These are phyloP conservation scores for Chaetomium globosum DNA, from an alignment of 2,329 filamentous ascomycete genomes.

Conservation along the genomic window DNA sequence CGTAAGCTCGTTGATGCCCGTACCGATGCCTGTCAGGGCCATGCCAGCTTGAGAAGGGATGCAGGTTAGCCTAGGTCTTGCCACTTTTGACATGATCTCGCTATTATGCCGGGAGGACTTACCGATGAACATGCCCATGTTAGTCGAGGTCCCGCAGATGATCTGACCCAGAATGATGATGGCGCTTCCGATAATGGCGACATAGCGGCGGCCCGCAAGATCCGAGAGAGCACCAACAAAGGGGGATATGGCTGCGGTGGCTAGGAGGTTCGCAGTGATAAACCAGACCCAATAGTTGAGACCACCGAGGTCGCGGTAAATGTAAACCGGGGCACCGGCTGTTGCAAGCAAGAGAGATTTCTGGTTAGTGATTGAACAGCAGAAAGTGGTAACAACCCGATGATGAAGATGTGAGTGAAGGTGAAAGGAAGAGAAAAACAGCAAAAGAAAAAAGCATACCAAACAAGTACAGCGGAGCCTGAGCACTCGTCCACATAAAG, in stretches of 20 bases:
- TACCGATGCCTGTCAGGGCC: conserved; percentile 63
- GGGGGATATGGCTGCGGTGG: conserved; percentile 59
- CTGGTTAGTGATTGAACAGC: neutral
- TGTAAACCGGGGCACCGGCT: conserved; percentile 39
- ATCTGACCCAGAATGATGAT: conserved; percentile 63
- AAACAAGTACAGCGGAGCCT: conserved; percentile 40
- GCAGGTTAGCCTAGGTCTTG: neutral
- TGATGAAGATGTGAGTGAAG: conserved; percentile 1
- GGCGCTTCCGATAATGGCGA: conserved; percentile 56
- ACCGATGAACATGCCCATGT: conserved; percentile 66
- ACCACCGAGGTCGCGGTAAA: conserved; percentile 64
- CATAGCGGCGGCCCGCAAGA: conserved; percentile 62
- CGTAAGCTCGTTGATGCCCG: conserved; percentile 69
- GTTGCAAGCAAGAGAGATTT: neutral
- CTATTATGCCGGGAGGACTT: conserved; percentile 23
- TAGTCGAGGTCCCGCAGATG: conserved; percentile 58
- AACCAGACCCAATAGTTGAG: conserved; percentile 65
- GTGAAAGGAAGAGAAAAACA: neutral
- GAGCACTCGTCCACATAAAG: conserved; percentile 39
- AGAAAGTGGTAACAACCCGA: neutral
- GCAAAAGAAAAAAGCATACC: conserved; percentile 28
- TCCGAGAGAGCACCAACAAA: conserved; percentile 70
- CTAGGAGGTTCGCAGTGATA: conserved; percentile 56
- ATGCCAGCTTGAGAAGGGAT: conserved; percentile 46
- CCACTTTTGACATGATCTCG: neutral